Evolutionary conservation across 208 protist genomes (phyloP).

Genomic region (Leishmania lainsoni): DNA sequence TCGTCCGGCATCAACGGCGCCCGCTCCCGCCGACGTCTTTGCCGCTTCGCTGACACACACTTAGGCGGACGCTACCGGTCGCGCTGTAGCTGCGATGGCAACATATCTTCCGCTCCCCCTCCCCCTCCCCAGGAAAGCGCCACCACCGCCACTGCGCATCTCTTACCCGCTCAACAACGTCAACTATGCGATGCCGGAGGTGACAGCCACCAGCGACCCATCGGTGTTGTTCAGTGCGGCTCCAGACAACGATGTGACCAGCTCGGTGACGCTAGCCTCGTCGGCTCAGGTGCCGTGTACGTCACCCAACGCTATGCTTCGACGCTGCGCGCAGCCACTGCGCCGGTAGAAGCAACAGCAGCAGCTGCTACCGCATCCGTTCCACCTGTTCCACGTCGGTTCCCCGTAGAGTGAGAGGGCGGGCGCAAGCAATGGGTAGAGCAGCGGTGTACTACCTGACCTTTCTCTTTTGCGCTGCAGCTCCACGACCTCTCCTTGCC

Average conservation of each 20-base stretch:
- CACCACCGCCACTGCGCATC: conserved; percentile 6
- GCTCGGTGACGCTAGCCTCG: background rate
- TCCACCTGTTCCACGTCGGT: background rate
- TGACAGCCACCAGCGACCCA: background rate
- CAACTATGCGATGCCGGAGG: background rate
- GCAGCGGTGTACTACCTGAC: background rate
- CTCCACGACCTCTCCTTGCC: background rate
- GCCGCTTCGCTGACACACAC: background rate
- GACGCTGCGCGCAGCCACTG: background rate
- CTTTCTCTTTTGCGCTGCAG: background rate
- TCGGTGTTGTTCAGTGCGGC: background rate
- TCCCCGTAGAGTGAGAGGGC: background rate
- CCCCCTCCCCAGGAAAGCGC: background rate
- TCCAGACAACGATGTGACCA: background rate
- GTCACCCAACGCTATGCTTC: background rate
- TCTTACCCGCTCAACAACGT: background rate
- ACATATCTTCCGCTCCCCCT: background rate
- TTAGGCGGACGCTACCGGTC: background rate
- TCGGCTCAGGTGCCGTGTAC: background rate
- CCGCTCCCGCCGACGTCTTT: background rate
- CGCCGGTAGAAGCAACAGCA: background rate
- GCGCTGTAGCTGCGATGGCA: background rate
- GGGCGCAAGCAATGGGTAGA: background rate
- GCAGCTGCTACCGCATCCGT: background rate
- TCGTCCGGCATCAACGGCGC: background rate